phyloP scores from a whole-genome alignment of 495 filamentous ascomycete genomes.

The Cenococcum geophilum region DNA sequence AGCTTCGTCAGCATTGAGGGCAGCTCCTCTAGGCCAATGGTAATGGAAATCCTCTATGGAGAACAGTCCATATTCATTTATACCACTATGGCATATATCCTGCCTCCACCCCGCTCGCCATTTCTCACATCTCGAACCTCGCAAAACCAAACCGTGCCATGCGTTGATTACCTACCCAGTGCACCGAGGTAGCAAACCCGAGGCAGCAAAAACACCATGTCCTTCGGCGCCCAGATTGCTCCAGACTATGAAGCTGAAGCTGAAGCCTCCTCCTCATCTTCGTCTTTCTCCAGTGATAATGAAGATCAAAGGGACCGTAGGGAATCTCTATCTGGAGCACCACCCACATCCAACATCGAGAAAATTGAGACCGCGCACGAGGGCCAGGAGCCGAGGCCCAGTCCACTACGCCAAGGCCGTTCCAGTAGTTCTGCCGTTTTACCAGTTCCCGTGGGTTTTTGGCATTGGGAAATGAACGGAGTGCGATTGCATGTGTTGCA shows the following conservation, averaged over 20 bases:
- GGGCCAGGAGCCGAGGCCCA: constrained; percentile 6
- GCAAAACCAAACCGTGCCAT: too few relatives aligned
- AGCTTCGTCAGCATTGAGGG: too few relatives aligned
- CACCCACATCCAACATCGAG: constrained; percentile 9
- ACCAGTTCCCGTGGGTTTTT: constrained; percentile 45
- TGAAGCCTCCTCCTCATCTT: neutral
- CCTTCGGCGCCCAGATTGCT: constrained; percentile 24
- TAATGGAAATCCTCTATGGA: too few relatives aligned
- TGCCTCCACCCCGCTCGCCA: too few relatives aligned
- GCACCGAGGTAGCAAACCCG: too few relatives aligned
- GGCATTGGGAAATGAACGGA: constrained; percentile 44
- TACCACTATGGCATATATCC: too few relatives aligned
- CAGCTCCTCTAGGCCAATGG: too few relatives aligned
- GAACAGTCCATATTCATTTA: too few relatives aligned
- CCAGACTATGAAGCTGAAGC: constrained; percentile 14
- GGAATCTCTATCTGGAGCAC: neutral
- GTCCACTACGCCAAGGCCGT: constrained; percentile 13
- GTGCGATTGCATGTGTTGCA: constrained; percentile 44
- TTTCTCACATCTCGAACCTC: too few relatives aligned
- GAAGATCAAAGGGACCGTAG: constrained; percentile 3
- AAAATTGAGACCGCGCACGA: constrained; percentile 20
- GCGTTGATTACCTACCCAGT: too few relatives aligned
- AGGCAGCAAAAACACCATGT: neutral
- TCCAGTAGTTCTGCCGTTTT: constrained; percentile 4
- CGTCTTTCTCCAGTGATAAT: constrained; percentile 7